Percentiles rank a stretch among this genome's conserved stretches.
Conservation (phyloP, 2,329 filamentous ascomycete genomes). For the Hansfordia pulvinata region DNA sequence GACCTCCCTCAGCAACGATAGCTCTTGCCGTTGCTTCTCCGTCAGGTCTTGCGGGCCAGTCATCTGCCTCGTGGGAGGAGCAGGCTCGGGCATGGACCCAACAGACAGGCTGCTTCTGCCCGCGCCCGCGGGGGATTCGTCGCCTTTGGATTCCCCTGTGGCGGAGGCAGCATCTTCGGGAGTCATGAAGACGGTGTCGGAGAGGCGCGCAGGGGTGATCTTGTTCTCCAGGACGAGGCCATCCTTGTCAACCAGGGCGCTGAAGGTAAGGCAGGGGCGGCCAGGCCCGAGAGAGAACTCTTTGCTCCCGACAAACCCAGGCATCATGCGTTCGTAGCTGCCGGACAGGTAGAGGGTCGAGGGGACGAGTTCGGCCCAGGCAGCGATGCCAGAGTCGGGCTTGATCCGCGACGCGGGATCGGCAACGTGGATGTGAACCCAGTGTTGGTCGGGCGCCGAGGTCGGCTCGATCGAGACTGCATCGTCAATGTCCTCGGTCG, state of each 20-base stretch:
- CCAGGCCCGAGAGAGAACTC: constrained; percentile 39
- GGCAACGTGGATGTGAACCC: constrained; percentile 68
- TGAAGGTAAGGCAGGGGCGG: constrained; percentile 46
- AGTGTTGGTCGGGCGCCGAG: constrained; percentile 39
- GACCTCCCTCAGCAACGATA: constrained; percentile 32
- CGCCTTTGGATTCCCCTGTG: constrained; percentile 20
- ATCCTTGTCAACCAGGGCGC: constrained; percentile 36
- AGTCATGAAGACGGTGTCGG: constrained; percentile 42
- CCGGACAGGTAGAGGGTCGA: constrained; percentile 48
- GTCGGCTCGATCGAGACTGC: constrained; percentile 58
- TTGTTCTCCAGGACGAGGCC: constrained; percentile 40
- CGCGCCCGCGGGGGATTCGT: too few species aligned
- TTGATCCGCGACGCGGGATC: constrained; percentile 61
- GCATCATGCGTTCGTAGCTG: constrained; percentile 44
- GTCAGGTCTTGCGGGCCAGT: constrained; percentile 26
- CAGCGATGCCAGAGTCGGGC: constrained; percentile 41
- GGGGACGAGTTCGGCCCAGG: constrained; percentile 46
- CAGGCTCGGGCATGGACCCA: constrained; percentile 13
- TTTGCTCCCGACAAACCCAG: constrained; percentile 29
- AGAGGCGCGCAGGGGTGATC: constrained; percentile 38
- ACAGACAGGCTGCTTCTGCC: too few species aligned
- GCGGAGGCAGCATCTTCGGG: constrained; percentile 32
- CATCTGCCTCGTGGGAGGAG: constrained; percentile 26
- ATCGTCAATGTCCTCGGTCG: constrained; percentile 64
- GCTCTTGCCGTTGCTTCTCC: constrained; percentile 25